Evolutionary conservation across 805 yeast species (phyloP), one percentile per base, ranked within the genome.

Genomic region (Candida nonsorbophila): DNA sequence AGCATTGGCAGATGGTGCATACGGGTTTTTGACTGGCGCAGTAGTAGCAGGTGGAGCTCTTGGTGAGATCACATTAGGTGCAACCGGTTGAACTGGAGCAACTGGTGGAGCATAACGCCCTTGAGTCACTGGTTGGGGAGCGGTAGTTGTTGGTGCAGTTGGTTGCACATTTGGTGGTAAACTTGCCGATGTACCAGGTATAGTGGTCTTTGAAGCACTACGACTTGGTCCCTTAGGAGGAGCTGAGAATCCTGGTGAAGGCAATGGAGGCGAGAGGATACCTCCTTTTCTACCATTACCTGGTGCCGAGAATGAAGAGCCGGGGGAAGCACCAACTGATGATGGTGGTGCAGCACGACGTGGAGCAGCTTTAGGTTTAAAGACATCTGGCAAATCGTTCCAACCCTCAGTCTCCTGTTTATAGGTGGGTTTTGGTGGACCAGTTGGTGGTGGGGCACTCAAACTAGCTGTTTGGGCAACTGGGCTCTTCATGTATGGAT

Each of bases 311-410:
- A n/a, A n/a, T n/a, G n/a, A n/a, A n/a, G n/a, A n/a, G n/a, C n/a
- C n/a, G n/a, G n/a, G n/a, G n/a, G n/a, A n/a, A 14, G 28, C 14
- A 3, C 27, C 30, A 22, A 18, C 20, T n/a, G 16, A 13, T 7
- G 15, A 7, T 7, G 30, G 27, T 13, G 39, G 36, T n/a, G 73
- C 68, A 17, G 69, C 59, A 21, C 69, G 60, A 29, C 70, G 69
- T 7, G 68, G 53, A 16, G 56, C 47, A 2, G 60, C 48, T 37
- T 53, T 54, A 2, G 52, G 45, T 30, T 68, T 68, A 55, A 69
- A 69, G 7, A 67, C 56, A 7, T 72, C 66, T 28, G 86, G 85
- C 36, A 79, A 56, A 46, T 78, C 84, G 43, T 78, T 79, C 85
- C 86, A 79, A 3, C 84, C 85, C 21, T 78, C 84, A 21, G 72